Base-by-base conservation (phyloP, 768 basidiomycete genomes). In the Kwoniella sp. region DNA sequence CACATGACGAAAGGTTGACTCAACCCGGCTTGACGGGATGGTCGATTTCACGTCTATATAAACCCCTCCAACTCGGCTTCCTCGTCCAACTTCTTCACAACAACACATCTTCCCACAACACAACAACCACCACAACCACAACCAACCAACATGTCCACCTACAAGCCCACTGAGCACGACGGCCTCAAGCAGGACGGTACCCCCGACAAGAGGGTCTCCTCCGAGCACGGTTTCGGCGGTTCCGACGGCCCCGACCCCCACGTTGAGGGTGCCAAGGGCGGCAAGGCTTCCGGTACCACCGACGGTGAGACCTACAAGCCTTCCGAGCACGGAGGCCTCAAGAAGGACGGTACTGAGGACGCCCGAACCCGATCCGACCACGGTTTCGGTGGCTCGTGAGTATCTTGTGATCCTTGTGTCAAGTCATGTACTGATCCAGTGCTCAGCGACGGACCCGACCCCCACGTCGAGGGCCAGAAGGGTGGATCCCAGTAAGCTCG, bases 81-180 rank as follows among this genome's bases (percentile, higher is more conserved):
- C 38, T 52, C 39, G 32, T 28, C 29, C 28, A 12, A 37, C n/a
- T 12, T 46, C 43, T 40, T 46, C 43, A 45, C 28, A 43, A 54
- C 26, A 31, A n/a, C n/a, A 46, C 44, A 27, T 45, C 20, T 17
- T 10, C n/a, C 23, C 26, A 44, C 42, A 23, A 39, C 32, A 52
- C 23, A 10, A 29, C 44, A 47, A 40, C 44, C 32, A 22, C 33
- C 46, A 61, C 56, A 53, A 46, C 50, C 29, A 51, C 43, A 53
- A 54, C 14, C 44, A 56, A 51, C 25, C 48, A 60, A 57, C 38
- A 70, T 70, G 68, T 72, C 71, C 60, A 69, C 69, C 48, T 76
- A 75, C 73, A 75, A 75, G 70, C 75, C 76, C 25, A 54, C 67
- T 47, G 76, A 75, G 66, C 72, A 74, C 67, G 74, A 63, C 39